These are phyloP conservation scores for Suhomyces panamericanus DNA, from an alignment of 1,139 yeast species.

Conservation along the genomic window DNA sequence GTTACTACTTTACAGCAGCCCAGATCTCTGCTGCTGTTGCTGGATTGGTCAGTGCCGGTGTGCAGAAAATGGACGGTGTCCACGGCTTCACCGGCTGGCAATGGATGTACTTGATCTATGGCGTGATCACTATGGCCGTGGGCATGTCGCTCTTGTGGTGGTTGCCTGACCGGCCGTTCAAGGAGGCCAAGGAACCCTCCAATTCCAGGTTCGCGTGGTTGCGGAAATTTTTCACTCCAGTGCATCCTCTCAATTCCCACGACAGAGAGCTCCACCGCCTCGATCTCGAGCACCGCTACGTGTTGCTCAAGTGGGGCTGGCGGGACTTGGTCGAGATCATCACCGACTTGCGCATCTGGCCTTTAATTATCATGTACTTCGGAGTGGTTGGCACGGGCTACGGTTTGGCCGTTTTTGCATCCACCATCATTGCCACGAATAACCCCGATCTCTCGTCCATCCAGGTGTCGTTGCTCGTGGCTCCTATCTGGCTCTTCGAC, in stretches of 20 bases:
- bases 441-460: constrained; percentile 67
- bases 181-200: constrained; percentile 16
- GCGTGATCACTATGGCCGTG: constrained; percentile 64
- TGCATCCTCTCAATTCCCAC: constrained; percentile 51
- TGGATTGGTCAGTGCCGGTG: constrained; percentile 83
- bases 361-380: constrained; percentile 81
- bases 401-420: constrained; percentile 83
- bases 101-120: constrained; percentile 83
- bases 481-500: constrained; percentile 90
- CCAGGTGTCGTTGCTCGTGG: constrained; percentile 71
- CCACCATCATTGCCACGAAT: constrained; percentile 70
- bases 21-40: constrained; percentile 85
- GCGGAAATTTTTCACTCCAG: constrained; percentile 33
- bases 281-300: constrained; percentile 60
- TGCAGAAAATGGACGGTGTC: constrained; percentile 75
- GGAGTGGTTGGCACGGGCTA: constrained; percentile 90
- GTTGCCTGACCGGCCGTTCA: constrained; percentile 73
- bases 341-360: constrained; percentile 72
- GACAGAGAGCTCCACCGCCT: constrained; percentile 59
- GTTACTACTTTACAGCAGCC: constrained; percentile 89
- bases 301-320: constrained; percentile 56
- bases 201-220: constrained; percentile 20
- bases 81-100: constrained; percentile 81
- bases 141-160: constrained; percentile 75
- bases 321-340: constrained; percentile 58